phyloP scores from a whole-genome alignment of 495 filamentous ascomycete genomes.

The Lasiosphaeriaceae sp. region DNA sequence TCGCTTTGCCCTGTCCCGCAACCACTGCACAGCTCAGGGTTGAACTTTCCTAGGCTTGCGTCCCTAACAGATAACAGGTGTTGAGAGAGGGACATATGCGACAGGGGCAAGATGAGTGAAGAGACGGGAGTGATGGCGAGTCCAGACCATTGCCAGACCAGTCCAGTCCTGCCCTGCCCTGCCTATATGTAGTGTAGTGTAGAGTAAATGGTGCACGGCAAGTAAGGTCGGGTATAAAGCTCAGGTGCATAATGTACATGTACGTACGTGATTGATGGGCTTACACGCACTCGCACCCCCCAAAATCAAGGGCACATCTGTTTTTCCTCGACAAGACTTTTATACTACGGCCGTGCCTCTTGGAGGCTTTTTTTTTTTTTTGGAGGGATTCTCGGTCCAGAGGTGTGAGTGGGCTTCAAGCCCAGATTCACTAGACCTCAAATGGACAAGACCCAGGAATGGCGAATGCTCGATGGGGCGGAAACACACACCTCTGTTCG shows the following conservation, averaged over 20 bases:
- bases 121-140: background rate
- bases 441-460: background rate
- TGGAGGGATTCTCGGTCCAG: background rate
- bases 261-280: too few relatives aligned
- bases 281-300: too few relatives aligned
- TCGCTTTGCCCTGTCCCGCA: background rate
- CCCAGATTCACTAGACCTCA: background rate
- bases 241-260: too few relatives aligned
- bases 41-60: background rate
- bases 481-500: background rate
- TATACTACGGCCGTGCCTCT: too few relatives aligned
- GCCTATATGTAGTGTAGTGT: too few relatives aligned
- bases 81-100: background rate
- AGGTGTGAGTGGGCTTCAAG: background rate
- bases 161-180: too few relatives aligned
- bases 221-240: too few relatives aligned
- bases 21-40: background rate
- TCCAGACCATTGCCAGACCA: background rate
- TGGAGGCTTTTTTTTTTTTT: too few relatives aligned
- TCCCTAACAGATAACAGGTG: background rate
- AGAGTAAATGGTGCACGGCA: too few relatives aligned
- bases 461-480: background rate
- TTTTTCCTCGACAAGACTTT: too few relatives aligned
- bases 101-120: background rate
- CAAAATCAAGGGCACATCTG: too few relatives aligned